Conservation (phyloP, 352 stramenopile genomes). For the Phytopythium aichiense region DNA sequence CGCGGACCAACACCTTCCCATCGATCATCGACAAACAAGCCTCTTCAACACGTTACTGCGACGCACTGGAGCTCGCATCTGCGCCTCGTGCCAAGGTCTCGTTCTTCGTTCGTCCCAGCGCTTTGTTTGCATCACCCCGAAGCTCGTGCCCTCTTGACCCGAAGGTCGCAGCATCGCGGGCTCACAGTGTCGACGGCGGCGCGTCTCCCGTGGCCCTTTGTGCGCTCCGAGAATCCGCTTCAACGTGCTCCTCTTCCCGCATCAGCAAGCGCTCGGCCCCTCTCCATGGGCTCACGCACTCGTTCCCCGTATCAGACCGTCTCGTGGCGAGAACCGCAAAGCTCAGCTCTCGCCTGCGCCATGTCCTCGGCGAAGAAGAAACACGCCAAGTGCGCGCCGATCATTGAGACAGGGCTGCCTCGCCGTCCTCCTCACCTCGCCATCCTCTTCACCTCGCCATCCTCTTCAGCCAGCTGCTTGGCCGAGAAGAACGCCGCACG, state of each 20-base stretch:
- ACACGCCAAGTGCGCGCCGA: not conserved
- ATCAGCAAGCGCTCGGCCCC: not conserved
- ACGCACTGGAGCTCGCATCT: too few species aligned
- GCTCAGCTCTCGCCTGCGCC: not conserved
- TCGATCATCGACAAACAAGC: too few species aligned
- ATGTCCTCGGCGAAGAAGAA: not conserved
- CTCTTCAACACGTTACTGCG: too few species aligned
- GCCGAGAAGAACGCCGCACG: not conserved
- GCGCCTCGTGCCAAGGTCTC: too few species aligned
- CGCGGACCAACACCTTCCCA: too few species aligned
- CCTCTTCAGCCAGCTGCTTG: not conserved
- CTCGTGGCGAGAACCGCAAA: not conserved
- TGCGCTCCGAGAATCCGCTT: not conserved
- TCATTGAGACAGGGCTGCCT: slow-evolving; percentile 2
- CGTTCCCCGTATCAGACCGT: not conserved
- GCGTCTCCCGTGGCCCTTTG: not conserved
- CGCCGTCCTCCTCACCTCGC: not conserved
- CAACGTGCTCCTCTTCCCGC: not conserved
- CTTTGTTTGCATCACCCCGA: not conserved
- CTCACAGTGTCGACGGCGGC: not conserved
- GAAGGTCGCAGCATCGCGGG: not conserved
- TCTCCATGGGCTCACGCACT: not conserved
- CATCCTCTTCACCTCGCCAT: not conserved
- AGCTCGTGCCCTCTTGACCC: too few species aligned
- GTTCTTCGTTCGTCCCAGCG: not conserved